phyloP scores from a whole-genome alignment of 2,329 filamentous ascomycete species.

The Xenoacremonium recifei region DNA sequence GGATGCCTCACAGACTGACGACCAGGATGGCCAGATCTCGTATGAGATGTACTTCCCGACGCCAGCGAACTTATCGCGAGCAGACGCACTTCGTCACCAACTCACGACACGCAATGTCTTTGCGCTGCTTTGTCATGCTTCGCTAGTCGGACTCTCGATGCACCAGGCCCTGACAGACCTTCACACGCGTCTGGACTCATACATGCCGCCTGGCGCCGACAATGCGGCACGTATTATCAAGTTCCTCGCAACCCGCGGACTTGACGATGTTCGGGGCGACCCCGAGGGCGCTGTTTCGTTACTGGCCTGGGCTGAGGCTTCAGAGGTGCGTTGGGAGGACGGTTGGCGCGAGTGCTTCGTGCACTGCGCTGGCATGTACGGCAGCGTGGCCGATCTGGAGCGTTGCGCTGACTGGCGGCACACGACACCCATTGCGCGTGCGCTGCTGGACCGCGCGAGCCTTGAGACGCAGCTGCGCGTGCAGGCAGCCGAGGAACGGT shows the following conservation, averaged over 20 bases:
- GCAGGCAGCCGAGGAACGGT: slow-evolving; percentile 59
- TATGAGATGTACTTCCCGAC: slow-evolving; percentile 65
- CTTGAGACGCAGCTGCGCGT: slow-evolving; percentile 62
- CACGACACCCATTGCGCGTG: slow-evolving; percentile 60
- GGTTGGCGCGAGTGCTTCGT: slow-evolving; percentile 67
- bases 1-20: slow-evolving; percentile 32
- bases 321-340: slow-evolving; percentile 61
- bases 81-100: slow-evolving; percentile 54
- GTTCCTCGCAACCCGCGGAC: slow-evolving; percentile 57
- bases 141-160: slow-evolving; percentile 63
- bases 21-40: slow-evolving; percentile 53
- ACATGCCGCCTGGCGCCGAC: slow-evolving; percentile 55
- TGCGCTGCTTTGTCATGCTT: slow-evolving; percentile 61
- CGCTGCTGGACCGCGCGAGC: slow-evolving; percentile 60
- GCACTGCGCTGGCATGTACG: slow-evolving; percentile 64
- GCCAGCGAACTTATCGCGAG: slow-evolving; percentile 46
- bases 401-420: slow-evolving; percentile 53
- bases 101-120: slow-evolving; percentile 70
- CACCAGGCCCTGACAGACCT: slow-evolving; percentile 63
- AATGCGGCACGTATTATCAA: slow-evolving; percentile 59
- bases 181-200: slow-evolving; percentile 57
- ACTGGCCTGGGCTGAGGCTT: slow-evolving; percentile 64
- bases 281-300: slow-evolving; percentile 59
- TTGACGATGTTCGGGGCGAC: slow-evolving; percentile 64
- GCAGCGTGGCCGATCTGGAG: slow-evolving; percentile 45